Conservation (phyloP, 164 flowering plant genomes). For the Cinnamomum chago region DNA sequence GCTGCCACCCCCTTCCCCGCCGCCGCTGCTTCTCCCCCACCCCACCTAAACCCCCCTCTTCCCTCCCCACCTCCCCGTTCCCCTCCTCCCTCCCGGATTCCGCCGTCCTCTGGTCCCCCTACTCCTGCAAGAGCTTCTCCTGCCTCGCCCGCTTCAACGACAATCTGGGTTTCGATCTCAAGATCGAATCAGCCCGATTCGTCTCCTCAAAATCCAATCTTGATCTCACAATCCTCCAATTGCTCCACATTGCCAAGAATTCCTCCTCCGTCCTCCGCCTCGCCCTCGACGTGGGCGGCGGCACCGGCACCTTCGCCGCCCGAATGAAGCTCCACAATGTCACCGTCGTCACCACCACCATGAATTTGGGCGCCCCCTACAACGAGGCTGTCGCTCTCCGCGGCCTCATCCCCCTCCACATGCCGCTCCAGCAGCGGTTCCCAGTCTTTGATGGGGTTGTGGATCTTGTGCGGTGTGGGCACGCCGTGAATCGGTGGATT, state of each 20-base stretch:
- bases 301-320: conserved; percentile 83
- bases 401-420: conserved; percentile 76
- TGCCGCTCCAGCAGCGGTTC: conserved; percentile 87
- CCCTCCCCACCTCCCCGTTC: conserved; percentile 42
- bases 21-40: conserved; percentile 82
- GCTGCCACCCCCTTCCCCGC: conserved; percentile 94
- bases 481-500: conserved; percentile 90
- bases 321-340: conserved; percentile 63
- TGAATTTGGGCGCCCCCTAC: conserved; percentile 72
- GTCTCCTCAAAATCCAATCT: conserved; percentile 38
- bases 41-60: conserved; percentile 28
- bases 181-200: conserved; percentile 39
- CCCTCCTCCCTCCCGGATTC: conserved; percentile 47
- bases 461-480: conserved; percentile 83
- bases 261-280: conserved; percentile 45
- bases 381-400: conserved; percentile 72
- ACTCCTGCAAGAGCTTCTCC: conserved; percentile 49
- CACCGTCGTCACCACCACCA: conserved; percentile 78
- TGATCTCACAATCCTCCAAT: conserved; percentile 32
- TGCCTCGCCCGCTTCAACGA: conserved; percentile 37
- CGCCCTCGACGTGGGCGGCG: conserved; percentile 83
- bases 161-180: conserved; percentile 48
- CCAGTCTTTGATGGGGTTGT: conserved; percentile 79
- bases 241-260: conserved; percentile 13
- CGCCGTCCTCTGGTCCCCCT: conserved; percentile 43